Evolutionary conservation across 805 yeast species (phyloP).

Genomic region (Candida wancherniae): DNA sequence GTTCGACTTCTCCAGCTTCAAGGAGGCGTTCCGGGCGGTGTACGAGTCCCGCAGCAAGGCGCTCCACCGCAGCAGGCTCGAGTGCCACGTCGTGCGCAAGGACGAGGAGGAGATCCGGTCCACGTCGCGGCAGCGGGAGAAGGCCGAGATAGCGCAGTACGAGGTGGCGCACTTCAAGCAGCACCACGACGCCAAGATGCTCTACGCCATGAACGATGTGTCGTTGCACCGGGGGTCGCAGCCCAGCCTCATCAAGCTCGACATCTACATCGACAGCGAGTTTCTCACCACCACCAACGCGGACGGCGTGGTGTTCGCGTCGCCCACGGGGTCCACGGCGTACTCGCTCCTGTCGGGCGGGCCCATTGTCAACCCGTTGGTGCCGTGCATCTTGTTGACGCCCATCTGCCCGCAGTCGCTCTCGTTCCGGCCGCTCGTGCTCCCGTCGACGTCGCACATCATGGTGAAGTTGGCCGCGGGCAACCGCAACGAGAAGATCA

Average conservation of each 20-base stretch:
- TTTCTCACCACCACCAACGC: conserved; percentile 86
- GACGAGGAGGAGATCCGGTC: conserved; percentile 8
- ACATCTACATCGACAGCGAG: conserved; percentile 79
- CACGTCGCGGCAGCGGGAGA: conserved; percentile 4
- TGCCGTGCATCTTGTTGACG: conserved; percentile 74
- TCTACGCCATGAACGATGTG: conserved; percentile 90
- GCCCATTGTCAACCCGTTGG: conserved; percentile 84
- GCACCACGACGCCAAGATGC: conserved; percentile 28
- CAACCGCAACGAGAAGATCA: conserved; percentile 36
- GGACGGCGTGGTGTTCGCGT: conserved; percentile 79
- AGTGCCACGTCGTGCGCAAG: conserved; percentile 58
- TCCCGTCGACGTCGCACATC: conserved; percentile 76
- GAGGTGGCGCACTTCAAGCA: conserved; percentile 17
- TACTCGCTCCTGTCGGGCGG: conserved; percentile 90
- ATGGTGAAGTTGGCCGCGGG: conserved; percentile 55
- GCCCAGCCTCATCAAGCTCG: conserved; percentile 80
- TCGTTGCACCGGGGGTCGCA: conserved; percentile 83
- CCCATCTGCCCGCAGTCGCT: conserved; percentile 91
- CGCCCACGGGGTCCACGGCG: conserved; percentile 96
- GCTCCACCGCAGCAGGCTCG: conserved; percentile 70
- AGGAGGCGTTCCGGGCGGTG: conserved; percentile 59
- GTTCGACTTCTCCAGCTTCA: conserved; percentile 65
- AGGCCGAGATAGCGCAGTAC: conserved; percentile 13
- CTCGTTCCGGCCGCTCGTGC: conserved; percentile 81
- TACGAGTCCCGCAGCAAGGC: conserved; percentile 66